Evolutionary conservation across 2,329 filamentous ascomycete genomes (phyloP), one percentile per base, ranked within the genome.

Genomic region (Alternaria ventricosa): DNA sequence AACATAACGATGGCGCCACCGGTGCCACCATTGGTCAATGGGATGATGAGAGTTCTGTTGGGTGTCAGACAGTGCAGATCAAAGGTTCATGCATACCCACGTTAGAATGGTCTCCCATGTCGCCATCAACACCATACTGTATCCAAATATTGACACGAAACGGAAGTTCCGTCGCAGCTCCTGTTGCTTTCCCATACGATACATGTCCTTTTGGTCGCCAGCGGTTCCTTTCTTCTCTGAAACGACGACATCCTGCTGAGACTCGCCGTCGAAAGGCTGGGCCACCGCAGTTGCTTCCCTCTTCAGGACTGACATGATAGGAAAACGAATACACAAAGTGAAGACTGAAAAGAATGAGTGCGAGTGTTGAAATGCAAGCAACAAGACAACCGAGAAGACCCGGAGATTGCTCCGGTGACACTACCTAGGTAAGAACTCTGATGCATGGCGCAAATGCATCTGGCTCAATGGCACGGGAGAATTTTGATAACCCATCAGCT

Each of bases 151-250:
- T 1, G 74, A 72, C 15, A 75, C 66, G 27, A 74, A 71, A 20
- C 67, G 55, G 30, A 75, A 76, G 57, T 74, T 76, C 12, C 73
- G 33, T 36, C 71, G 63, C 22, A 76, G 50, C 50, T 76, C 74
- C 28, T 76, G 74, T 10, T 47, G 54, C 55, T 75, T 76, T 8
- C 74, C 74, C 74, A 75, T 75, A 13, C 74, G 69, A 27, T 70
- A 33, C 72, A 76, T 76, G 57, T 76, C 73, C 10, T 60, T 67
- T 50, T 69, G 69, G 33, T 74, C 72, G 55, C 55, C 55, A 57
- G n/a, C n/a, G 15, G 55, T 57, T 4, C 55, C 55, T 8, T 22
- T 36, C 55, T 57, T 58, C 13, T 12, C 11, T 13, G 23, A 18
- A 13, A 3, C 18, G 8, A 33, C 12, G 23, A 7, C 55, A 44